A percentile compares a stretch with the other conserved stretches of the same genome.
Conservation (phyloP, 2,329 filamentous ascomycete species). For the Scytalidium lignicola region DNA sequence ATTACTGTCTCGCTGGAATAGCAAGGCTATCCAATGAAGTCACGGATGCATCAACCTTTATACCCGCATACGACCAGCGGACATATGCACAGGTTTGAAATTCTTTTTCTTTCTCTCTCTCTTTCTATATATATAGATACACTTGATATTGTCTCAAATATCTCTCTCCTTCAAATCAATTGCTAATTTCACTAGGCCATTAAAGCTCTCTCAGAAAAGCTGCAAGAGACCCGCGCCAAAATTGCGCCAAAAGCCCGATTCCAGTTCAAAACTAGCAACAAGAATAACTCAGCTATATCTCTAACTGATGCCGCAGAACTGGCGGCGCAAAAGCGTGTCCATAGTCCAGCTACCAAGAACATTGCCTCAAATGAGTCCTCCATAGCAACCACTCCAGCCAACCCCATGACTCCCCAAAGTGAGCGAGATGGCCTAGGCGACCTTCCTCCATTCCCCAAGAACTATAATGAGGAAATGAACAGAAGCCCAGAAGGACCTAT, state of each 20-base stretch:
- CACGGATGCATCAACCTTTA: constrained; percentile 73
- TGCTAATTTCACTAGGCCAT: constrained; percentile 52
- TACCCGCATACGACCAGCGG: constrained; percentile 85
- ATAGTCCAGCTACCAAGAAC: constrained; percentile 22
- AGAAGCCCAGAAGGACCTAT: constrained; percentile 32
- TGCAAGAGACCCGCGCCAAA: constrained; percentile 63
- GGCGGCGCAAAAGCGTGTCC: constrained; percentile 40
- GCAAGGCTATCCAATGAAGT: constrained; percentile 78
- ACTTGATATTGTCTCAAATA: too few species aligned
- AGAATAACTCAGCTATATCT: constrained; percentile 49
- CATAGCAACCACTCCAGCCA: constrained; percentile 31
- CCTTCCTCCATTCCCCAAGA: constrained; percentile 35
- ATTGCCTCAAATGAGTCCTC: constrained; percentile 34
- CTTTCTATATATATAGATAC: not conserved
- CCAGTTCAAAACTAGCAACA: constrained; percentile 63
- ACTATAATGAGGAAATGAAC: constrained; percentile 56
- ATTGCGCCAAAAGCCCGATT: constrained; percentile 76
- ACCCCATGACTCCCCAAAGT: constrained; percentile 19
- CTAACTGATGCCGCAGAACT: constrained; percentile 51
- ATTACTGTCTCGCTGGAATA: constrained; percentile 75
- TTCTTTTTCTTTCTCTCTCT: not conserved
- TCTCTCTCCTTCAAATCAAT: not conserved
- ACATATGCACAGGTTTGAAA: constrained; percentile 68
- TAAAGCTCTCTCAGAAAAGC: constrained; percentile 73
- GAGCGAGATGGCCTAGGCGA: constrained; percentile 33